Conservation (phyloP, 2,329 filamentous ascomycete species). For the Pyricularia grisea region DNA sequence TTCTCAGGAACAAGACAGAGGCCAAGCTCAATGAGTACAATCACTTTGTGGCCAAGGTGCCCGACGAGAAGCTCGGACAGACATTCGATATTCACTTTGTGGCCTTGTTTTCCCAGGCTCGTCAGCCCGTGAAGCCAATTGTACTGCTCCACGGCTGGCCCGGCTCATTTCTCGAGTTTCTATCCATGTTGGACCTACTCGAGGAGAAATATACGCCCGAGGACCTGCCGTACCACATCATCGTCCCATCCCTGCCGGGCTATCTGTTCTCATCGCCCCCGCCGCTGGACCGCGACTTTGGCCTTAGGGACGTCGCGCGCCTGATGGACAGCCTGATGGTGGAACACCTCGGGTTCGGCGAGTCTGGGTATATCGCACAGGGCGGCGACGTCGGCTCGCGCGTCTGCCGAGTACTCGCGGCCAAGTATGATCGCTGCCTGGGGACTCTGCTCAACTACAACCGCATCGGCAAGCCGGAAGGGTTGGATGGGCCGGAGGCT, state of each 20-base stretch:
- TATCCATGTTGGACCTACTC: slow-evolving; percentile 38
- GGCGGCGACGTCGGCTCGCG: slow-evolving; percentile 44
- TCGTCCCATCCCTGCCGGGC: slow-evolving; percentile 45
- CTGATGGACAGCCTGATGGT: slow-evolving; percentile 42
- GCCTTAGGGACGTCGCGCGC: slow-evolving; percentile 25
- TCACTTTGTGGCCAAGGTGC: slow-evolving; percentile 32
- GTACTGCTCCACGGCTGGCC: slow-evolving; percentile 48
- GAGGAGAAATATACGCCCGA: slow-evolving; percentile 35
- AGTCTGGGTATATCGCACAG: slow-evolving; percentile 39
- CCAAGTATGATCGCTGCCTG: slow-evolving; percentile 6
- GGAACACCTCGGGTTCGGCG: slow-evolving; percentile 35
- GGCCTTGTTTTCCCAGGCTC: slow-evolving; percentile 41
- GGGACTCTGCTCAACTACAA: slow-evolving; percentile 6
- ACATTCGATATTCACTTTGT: slow-evolving; percentile 39
- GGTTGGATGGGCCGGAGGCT: slow-evolving; percentile 5
- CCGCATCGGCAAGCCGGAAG: slow-evolving; percentile 8
- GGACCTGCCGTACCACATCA: slow-evolving; percentile 44
- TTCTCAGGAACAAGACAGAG: slow-evolving; percentile 7
- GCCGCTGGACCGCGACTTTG: slow-evolving; percentile 33
- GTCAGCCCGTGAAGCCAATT: slow-evolving; percentile 36
- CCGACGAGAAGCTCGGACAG: slow-evolving; percentile 20
- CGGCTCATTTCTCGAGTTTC: slow-evolving; percentile 42
- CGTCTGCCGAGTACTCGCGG: slow-evolving; percentile 8
- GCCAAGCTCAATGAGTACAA: slow-evolving; percentile 35
- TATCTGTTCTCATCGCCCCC: slow-evolving; percentile 39